These are phyloP conservation scores for Abrus pulchellus DNA, from an alignment of 306 rosid species.

Conservation along the genomic window DNA sequence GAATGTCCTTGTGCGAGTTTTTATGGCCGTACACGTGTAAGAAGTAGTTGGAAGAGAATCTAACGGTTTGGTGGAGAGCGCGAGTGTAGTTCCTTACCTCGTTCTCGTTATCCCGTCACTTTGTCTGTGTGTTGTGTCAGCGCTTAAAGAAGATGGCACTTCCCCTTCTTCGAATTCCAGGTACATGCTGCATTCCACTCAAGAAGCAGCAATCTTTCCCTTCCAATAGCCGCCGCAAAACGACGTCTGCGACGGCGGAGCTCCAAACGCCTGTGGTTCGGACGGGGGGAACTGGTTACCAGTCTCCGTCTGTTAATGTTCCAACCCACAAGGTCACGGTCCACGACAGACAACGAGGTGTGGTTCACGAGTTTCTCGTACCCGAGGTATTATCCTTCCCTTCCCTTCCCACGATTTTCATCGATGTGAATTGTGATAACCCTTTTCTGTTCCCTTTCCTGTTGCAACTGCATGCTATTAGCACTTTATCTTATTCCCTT, in stretches of 20 bases:
- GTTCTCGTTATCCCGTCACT: slow-evolving; percentile 47
- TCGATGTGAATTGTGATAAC: not conserved
- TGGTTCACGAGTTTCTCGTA: slow-evolving; percentile 86
- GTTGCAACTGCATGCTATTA: slow-evolving; percentile 20
- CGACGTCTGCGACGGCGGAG: slow-evolving; percentile 60
- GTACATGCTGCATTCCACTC: slow-evolving; percentile 54
- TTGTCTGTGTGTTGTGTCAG: not conserved
- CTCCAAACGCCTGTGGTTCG: slow-evolving; percentile 63
- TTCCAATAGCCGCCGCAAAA: slow-evolving; percentile 56
- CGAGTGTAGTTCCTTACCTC: slow-evolving; percentile 20
- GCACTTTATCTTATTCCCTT: not conserved
- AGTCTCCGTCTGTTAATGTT: slow-evolving; percentile 48
- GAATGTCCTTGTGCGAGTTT: not conserved
- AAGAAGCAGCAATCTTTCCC: slow-evolving; percentile 39
- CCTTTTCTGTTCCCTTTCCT: not conserved
- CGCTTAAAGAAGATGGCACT: slow-evolving; percentile 62
- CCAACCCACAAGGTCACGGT: slow-evolving; percentile 88
- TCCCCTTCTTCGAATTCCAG: slow-evolving; percentile 56
- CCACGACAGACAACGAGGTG: slow-evolving; percentile 80
- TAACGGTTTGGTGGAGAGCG: slow-evolving; percentile 44
- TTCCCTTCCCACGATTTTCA: not conserved
- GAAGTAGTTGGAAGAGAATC: slow-evolving; percentile 40
- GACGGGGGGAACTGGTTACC: slow-evolving; percentile 43
- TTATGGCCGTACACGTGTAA: slow-evolving; percentile 42
- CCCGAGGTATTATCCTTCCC: slow-evolving; percentile 72